A percentile compares a stretch with the other conserved stretches of the same genome.
Evolutionary conservation across 2,329 filamentous ascomycete genomes (phyloP).

Genomic region (Blastomyces gilchristii): DNA sequence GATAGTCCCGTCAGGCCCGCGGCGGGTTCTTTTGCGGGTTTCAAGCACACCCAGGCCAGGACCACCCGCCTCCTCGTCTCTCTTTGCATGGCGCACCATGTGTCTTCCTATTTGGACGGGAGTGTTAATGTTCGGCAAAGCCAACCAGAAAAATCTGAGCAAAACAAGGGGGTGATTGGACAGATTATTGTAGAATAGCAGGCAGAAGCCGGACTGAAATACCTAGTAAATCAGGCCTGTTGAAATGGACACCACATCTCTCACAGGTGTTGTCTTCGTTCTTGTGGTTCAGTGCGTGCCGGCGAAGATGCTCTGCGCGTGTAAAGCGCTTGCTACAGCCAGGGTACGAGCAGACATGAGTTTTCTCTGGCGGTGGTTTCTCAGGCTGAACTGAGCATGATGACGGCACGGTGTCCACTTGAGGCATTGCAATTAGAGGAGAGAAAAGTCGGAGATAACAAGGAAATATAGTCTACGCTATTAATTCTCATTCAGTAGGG

Average conservation of each 20-base stretch:
- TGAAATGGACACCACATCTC: conserved; percentile 52
- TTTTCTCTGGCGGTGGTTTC: conserved; percentile 4
- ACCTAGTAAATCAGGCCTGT: conserved; percentile 50
- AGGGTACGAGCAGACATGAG: conserved; percentile 33
- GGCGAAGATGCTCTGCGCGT: conserved; percentile 48
- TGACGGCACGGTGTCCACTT: neutral
- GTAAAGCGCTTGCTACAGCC: conserved; percentile 47
- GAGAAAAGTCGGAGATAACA: neutral
- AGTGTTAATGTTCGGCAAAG: conserved; percentile 11
- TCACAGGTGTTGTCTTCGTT: conserved; percentile 46
- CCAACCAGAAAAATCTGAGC: conserved; percentile 11
- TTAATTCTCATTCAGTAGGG: neutral
- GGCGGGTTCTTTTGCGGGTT: conserved; percentile 42
- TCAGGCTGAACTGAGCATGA: neutral
- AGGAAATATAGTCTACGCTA: neutral
- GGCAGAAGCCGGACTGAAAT: conserved; percentile 17
- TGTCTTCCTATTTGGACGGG: conserved; percentile 42
- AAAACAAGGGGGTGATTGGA: neutral
- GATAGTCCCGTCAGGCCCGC: conserved; percentile 40
- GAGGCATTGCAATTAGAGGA: neutral
- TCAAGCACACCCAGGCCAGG: conserved; percentile 39
- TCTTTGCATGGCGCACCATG: conserved; percentile 43
- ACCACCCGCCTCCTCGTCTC: conserved; percentile 43
- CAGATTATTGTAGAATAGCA: no score
- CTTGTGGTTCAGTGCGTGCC: conserved; percentile 49